These are phyloP conservation scores for Spinacia oleracea DNA, from an alignment of 179 eudicot genomes.

Conservation along the genomic window DNA sequence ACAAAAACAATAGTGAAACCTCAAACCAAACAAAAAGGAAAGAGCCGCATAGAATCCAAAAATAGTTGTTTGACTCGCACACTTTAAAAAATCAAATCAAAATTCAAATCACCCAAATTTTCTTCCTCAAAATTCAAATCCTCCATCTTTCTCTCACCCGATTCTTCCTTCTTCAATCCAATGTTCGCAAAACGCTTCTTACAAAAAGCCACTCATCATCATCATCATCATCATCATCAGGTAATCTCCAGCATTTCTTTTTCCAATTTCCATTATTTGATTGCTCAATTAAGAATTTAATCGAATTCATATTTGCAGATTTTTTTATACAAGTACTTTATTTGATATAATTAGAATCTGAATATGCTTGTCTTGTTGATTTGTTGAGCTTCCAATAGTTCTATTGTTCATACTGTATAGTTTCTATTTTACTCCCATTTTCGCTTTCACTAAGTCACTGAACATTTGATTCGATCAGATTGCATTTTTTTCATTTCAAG, in stretches of 20 bases:
- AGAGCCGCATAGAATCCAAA: neutral
- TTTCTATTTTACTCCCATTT: neutral
- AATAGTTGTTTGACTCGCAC: no score
- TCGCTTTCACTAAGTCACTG: neutral
- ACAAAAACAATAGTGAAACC: no score
- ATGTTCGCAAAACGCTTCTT: slow-evolving; percentile 38
- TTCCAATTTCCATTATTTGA: neutral
- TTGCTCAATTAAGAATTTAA: neutral
- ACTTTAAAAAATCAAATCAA: no score
- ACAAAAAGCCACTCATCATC: slow-evolving; percentile 31
- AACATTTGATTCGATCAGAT: no score
- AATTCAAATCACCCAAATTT: no score
- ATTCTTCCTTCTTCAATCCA: neutral
- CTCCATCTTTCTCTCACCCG: neutral
- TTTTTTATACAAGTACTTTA: neutral
- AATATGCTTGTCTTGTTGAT: neutral
- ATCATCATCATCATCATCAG: slow-evolving; percentile 26
- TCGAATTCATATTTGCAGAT: neutral
- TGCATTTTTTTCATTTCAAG: neutral
- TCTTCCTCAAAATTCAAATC: no score
- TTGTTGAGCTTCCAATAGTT: neutral
- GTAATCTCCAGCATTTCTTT: neutral
- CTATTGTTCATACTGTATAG: neutral
- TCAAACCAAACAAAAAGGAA: no score
- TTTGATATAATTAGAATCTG: neutral